Evolutionary conservation across 1,284 basidiomycete species (phyloP).

Genomic region (Cutaneotrichosporon mucoides): DNA sequence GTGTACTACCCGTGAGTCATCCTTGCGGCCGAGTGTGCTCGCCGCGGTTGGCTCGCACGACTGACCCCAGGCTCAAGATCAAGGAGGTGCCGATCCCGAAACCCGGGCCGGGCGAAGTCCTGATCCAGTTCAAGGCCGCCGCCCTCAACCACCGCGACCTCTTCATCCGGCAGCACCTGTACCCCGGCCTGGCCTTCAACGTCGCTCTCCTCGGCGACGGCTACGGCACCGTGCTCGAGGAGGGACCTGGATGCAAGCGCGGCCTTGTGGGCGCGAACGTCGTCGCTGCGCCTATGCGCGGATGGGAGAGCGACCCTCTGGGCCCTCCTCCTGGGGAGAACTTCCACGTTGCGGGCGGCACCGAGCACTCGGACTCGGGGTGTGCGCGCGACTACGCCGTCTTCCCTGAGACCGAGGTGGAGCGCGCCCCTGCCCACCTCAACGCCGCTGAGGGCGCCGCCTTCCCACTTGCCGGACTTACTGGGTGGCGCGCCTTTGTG

Average conservation of each 20-base stretch:
- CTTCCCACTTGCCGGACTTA: conserved; percentile 14
- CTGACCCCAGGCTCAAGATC: conserved; percentile 8
- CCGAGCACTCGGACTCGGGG: conserved; percentile 11
- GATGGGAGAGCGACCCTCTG: conserved; percentile 13
- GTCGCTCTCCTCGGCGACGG: conserved; percentile 15
- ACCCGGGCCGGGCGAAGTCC: conserved; percentile 8
- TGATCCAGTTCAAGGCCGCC: conserved; percentile 12
- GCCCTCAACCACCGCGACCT: conserved; percentile 24
- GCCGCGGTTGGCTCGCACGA: too few species aligned
- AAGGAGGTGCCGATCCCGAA: conserved; percentile 12
- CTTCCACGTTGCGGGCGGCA: conserved; percentile 20
- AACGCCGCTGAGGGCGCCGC: conserved; percentile 11
- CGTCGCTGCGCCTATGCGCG: conserved; percentile 12
- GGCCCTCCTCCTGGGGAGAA: conserved; percentile 7
- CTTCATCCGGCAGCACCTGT: conserved; percentile 19
- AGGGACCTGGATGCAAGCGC: conserved; percentile 8
- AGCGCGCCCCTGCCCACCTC: conserved; percentile 17
- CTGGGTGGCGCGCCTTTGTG: conserved; percentile 18
- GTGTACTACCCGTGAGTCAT: conserved; percentile 19
- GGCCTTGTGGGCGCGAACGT: conserved; percentile 2
- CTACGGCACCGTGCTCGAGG: conserved; percentile 10
- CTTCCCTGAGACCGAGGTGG: conserved; percentile 14
- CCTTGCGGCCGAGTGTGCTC: too few species aligned
- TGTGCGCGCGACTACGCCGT: conserved; percentile 17
- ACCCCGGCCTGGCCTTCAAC: conserved; percentile 15